Evolutionary conservation across 108 stramenopile species (phyloP).

Genomic region (Stephanodiscus triporus): DNA sequence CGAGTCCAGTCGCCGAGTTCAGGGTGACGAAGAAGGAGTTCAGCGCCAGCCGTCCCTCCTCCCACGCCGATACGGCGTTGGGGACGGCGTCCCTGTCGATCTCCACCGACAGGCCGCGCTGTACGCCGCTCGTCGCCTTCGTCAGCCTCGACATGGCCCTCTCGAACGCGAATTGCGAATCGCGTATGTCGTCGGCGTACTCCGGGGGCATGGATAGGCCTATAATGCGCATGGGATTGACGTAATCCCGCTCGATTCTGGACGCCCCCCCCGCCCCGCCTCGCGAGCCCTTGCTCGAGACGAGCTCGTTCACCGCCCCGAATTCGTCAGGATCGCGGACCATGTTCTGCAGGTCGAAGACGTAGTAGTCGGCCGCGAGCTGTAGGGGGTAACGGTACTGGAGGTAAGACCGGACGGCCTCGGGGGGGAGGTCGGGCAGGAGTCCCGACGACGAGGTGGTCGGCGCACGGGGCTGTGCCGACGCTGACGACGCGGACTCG

Average conservation of each 20-base stretch:
- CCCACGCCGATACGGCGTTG: slow-evolving; percentile 67
- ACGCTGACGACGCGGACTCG: too few species aligned
- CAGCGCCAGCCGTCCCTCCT: slow-evolving; percentile 80
- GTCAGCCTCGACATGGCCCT: slow-evolving; percentile 61
- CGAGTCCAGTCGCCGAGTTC: slow-evolving; percentile 68
- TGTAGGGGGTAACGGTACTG: slow-evolving; percentile 78
- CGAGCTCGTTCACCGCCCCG: slow-evolving; percentile 71
- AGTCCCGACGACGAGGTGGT: slow-evolving; percentile 39
- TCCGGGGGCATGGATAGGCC: slow-evolving; percentile 82
- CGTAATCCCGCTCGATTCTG: slow-evolving; percentile 79
- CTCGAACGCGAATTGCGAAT: slow-evolving; percentile 81
- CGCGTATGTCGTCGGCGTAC: slow-evolving; percentile 78
- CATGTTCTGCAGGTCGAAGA: slow-evolving; percentile 72
- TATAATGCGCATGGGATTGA: slow-evolving; percentile 83
- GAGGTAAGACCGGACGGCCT: slow-evolving; percentile 71
- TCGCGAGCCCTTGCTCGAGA: slow-evolving; percentile 52
- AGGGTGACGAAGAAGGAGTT: slow-evolving; percentile 74
- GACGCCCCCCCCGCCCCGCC: slow-evolving; percentile 75
- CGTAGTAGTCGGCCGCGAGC: slow-evolving; percentile 80
- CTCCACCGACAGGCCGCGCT: slow-evolving; percentile 79
- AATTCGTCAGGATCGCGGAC: slow-evolving; percentile 68
- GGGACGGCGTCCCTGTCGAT: slow-evolving; percentile 55
- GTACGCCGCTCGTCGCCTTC: slow-evolving; percentile 69
- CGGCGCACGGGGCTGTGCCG: background rate
- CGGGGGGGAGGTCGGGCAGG: slow-evolving; percentile 72